These are phyloP conservation scores for Cytospora schulzeri DNA, from an alignment of 2,329 filamentous ascomycete species.

Conservation along the genomic window DNA sequence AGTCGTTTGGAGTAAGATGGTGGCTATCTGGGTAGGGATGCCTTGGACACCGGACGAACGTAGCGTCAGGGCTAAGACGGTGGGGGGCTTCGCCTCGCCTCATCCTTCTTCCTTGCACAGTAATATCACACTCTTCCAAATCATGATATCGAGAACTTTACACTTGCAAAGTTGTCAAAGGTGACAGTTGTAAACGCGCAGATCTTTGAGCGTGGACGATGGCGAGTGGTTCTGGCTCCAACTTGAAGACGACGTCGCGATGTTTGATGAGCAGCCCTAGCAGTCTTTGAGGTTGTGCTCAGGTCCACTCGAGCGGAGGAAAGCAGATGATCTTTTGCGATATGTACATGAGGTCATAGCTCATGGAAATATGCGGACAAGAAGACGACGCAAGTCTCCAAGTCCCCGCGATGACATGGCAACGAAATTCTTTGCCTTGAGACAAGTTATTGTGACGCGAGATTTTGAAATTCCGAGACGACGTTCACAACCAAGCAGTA, in stretches of 20 bases:
- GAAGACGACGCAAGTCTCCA: background rate
- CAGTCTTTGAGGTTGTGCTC: constrained; percentile 2
- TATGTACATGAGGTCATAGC: background rate
- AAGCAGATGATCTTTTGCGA: constrained; percentile 1
- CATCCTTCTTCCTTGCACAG: background rate
- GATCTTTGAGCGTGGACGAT: background rate
- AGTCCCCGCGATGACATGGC: background rate
- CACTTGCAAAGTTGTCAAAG: constrained; percentile 1
- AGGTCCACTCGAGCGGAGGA: background rate
- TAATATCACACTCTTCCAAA: background rate
- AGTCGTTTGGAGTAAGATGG: background rate
- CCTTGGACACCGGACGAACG: background rate
- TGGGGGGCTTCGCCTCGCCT: background rate
- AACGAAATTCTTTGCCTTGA: background rate
- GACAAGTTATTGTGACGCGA: background rate
- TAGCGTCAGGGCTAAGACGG: constrained; percentile 1
- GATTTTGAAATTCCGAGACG: background rate
- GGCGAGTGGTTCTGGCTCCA: constrained; percentile 1
- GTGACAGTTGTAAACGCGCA: background rate
- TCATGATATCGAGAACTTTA: background rate
- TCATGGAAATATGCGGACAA: background rate
- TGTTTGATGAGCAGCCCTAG: constrained; percentile 6
- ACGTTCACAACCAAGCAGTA: background rate
- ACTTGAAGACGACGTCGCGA: background rate
- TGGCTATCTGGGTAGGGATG: background rate